Evolutionary conservation across 2,329 filamentous ascomycete genomes (phyloP).

Genomic region (Leptodontidium sp.): DNA sequence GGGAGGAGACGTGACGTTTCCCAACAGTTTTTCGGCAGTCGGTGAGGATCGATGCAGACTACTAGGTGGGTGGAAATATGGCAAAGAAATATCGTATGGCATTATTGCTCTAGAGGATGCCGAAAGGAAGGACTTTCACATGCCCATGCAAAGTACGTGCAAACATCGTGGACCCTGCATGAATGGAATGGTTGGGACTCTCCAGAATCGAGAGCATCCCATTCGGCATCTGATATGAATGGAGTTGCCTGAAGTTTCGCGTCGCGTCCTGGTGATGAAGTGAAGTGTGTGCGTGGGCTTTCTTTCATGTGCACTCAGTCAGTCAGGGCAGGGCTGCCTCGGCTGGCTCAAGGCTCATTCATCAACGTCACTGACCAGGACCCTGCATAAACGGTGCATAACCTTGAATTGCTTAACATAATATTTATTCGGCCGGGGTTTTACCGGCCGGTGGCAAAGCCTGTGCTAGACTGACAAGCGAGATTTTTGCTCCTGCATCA

Average conservation of each 20-base stretch:
- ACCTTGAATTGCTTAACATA: background rate
- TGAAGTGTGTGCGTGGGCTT: background rate
- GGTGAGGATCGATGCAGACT: conserved; percentile 23
- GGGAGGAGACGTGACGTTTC: conserved; percentile 64
- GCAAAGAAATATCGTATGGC: conserved; percentile 2
- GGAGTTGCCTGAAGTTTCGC: conserved; percentile 9
- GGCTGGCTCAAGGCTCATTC: background rate
- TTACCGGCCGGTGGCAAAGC: background rate
- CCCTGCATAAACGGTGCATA: conserved; percentile 17
- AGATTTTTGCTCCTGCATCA: conserved; percentile 1
- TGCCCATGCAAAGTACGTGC: background rate
- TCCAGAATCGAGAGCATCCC: background rate
- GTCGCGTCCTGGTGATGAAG: conserved; percentile 2
- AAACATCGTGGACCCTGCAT: background rate
- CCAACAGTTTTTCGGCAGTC: conserved; percentile 85
- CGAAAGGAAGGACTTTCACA: conserved; percentile 3
- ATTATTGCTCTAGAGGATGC: background rate
- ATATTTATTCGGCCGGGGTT: background rate
- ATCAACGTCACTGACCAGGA: background rate
- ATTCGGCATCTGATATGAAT: background rate
- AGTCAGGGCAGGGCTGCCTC: background rate
- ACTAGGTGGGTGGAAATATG: background rate
- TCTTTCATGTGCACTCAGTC: conserved; percentile 1
- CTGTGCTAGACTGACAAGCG: background rate
- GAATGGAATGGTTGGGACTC: background rate